Percentiles rank a stretch among this genome's conserved stretches.
phyloP scores from a whole-genome alignment of 495 filamentous ascomycete genomes.

The Aspergillus taichungensis region DNA sequence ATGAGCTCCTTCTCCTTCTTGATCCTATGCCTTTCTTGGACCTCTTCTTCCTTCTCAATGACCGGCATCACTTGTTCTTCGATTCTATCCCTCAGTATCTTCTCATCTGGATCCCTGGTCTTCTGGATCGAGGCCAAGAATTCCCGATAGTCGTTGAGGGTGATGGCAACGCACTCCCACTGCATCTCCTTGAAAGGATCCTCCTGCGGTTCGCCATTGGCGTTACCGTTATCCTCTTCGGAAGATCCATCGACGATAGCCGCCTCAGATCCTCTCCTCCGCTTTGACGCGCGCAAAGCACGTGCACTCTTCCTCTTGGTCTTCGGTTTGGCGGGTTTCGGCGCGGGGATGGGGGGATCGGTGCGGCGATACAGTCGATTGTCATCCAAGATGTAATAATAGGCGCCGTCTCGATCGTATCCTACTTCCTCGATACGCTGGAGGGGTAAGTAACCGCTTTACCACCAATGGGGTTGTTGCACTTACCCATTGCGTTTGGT shows the following conservation, averaged over 20 bases:
- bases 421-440: slow-evolving; percentile 92
- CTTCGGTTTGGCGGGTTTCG: slow-evolving; percentile 57
- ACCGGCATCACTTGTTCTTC: slow-evolving; percentile 70
- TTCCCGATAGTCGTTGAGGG: slow-evolving; percentile 60
- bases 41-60: slow-evolving; percentile 73
- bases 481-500: slow-evolving; percentile 78
- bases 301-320: slow-evolving; percentile 67
- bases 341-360: slow-evolving; percentile 52
- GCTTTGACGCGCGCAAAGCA: slow-evolving; percentile 60
- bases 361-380: slow-evolving; percentile 83
- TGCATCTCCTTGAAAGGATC: slow-evolving; percentile 52
- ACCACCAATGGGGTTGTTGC: not conserved
- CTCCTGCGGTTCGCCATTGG: slow-evolving; percentile 24
- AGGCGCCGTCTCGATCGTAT: slow-evolving; percentile 75
- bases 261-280: slow-evolving; percentile 51
- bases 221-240: slow-evolving; percentile 42
- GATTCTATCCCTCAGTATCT: slow-evolving; percentile 58
- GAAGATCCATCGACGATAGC: slow-evolving; percentile 45
- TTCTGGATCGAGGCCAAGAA: slow-evolving; percentile 65
- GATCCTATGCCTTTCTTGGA: slow-evolving; percentile 55
- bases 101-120: slow-evolving; percentile 74
- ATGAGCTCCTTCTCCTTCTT: slow-evolving; percentile 72
- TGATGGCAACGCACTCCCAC: slow-evolving; percentile 88
- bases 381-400: slow-evolving; percentile 88
- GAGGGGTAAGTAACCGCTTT: not conserved